These are phyloP conservation scores for Kappamyces sp. DNA, from an alignment of 192 early-diverging fungal species.

Conservation along the genomic window DNA sequence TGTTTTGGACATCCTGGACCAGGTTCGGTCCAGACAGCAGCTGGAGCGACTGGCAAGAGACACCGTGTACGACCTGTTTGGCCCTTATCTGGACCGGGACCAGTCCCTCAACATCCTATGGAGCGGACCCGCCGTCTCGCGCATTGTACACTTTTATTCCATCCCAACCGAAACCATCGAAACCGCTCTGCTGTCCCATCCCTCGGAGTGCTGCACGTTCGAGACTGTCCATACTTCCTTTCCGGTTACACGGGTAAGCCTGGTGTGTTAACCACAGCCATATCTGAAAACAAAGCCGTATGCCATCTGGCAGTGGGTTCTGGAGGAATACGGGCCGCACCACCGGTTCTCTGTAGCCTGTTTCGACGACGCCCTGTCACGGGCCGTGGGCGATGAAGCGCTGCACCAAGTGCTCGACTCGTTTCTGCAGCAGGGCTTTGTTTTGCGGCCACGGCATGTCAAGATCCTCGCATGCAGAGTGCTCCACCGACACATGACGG, in stretches of 20 bases:
- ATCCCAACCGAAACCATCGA: conserved; percentile 1
- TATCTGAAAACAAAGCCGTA: conserved; percentile 18
- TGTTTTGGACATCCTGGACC: conserved; percentile 28
- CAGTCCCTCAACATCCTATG: conserved; percentile 12
- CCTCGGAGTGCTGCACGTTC: neutral
- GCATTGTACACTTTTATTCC: conserved; percentile 1
- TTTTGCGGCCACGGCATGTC: conserved; percentile 42
- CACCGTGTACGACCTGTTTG: conserved; percentile 44
- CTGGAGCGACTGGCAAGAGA: conserved; percentile 33
- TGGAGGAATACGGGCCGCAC: conserved; percentile 36
- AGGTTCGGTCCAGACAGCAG: conserved; percentile 10
- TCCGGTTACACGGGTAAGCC: conserved; percentile 10
- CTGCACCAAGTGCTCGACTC: conserved; percentile 39
- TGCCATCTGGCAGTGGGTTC: conserved; percentile 43
- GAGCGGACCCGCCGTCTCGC: conserved; percentile 1
- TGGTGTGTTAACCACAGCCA: neutral
- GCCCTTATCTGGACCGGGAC: conserved; percentile 22
- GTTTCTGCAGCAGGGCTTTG: conserved; percentile 37
- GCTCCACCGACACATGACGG: conserved; percentile 48
- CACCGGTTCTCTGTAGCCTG: conserved; percentile 46
- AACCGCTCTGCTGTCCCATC: neutral
- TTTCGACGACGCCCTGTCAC: conserved; percentile 45
- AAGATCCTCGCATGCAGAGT: conserved; percentile 50
- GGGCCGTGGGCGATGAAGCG: conserved; percentile 43
- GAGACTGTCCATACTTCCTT: conserved; percentile 8